phyloP scores from a whole-genome alignment of 306 rosid species.

The Cajanus cajan region DNA sequence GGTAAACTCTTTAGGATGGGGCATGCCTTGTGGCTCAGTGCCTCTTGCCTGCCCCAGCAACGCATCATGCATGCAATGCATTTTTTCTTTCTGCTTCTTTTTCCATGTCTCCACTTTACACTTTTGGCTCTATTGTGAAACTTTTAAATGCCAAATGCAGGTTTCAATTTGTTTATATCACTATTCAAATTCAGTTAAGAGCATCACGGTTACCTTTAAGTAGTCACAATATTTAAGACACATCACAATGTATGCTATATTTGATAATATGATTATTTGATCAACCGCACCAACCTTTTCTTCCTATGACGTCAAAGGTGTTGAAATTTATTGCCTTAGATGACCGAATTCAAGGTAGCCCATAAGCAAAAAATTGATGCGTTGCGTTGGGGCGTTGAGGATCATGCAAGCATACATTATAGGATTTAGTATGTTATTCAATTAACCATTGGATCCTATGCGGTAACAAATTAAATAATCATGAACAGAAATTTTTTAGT shows the following conservation, averaged over 20 bases:
- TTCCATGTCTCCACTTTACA: constrained; percentile 23
- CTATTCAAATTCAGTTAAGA: constrained; percentile 21
- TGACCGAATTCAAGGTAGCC: constrained; percentile 23
- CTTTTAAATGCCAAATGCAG: constrained; percentile 27
- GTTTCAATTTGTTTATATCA: constrained; percentile 27
- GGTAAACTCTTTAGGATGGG: constrained; percentile 21
- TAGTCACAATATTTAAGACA: constrained; percentile 25
- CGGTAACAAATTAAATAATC: background rate
- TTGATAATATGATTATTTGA: constrained; percentile 16
- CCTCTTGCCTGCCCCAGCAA: constrained; percentile 32
- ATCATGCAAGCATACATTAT: constrained; percentile 2
- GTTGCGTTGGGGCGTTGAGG: background rate
- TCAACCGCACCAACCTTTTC: constrained; percentile 16
- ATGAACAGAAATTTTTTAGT: background rate
- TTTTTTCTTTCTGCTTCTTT: constrained; percentile 15
- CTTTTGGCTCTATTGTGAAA: constrained; percentile 19
- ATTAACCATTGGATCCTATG: constrained; percentile 36
- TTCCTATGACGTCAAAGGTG: constrained; percentile 38
- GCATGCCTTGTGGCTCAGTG: constrained; percentile 29
- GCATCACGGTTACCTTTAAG: constrained; percentile 21
- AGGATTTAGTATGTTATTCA: background rate
- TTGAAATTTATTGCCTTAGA: constrained; percentile 28
- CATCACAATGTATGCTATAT: constrained; percentile 16
- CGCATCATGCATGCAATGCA: constrained; percentile 28
- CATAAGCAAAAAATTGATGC: constrained; percentile 15